Evolutionary conservation across 306 rosid species (phyloP), one percentile per base, ranked within the genome.

Genomic region (Vicia sativa): DNA sequence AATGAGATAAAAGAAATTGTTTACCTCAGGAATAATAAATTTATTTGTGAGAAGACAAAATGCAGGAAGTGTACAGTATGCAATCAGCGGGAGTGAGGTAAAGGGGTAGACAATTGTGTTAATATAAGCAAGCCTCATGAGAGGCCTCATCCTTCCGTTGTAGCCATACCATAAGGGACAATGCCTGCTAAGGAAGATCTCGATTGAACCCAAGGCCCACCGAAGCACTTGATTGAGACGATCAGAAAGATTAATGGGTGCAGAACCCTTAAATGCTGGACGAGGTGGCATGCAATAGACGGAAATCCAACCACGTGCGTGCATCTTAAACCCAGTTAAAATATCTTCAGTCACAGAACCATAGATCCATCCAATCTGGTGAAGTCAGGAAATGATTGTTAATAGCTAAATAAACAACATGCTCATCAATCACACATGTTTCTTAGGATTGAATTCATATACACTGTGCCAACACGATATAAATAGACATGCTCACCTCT

Each of bases 321-420:
- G 99, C 99, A 95, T 95, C 88, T 95, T 95, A 73, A 95, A 95
- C 78, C 99, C 99, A 31, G 99, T 95, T 70, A 95, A 84, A 78
- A 95, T 95, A 88, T 95, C 99, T 85, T 95, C 99, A 14, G 99
- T 95, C 78, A 95, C 99, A 62, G 99, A 95, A 73, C 99, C 99
- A 81, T 95, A 95, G 85, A 95, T 95, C 99, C 99, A 95, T 81
- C 99, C 99, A 82, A 95, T 95, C 99, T 95, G 84, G 74, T 16
- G 71, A 58, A 44, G 35, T 53, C 62, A 60, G 42, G 74, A 80
- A 66, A 64, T 4, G 31, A 13, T 39, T 46, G 43, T 68, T 41
- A 72, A 37, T 56, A 41, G 37, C 66, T 19, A 74, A 52, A 48
- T 48, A 48, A 68, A 60, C 57, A 57, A 44, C 48, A 60, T 45